phyloP scores from a whole-genome alignment of 129 eudicot species.

The Calendula officinalis region DNA sequence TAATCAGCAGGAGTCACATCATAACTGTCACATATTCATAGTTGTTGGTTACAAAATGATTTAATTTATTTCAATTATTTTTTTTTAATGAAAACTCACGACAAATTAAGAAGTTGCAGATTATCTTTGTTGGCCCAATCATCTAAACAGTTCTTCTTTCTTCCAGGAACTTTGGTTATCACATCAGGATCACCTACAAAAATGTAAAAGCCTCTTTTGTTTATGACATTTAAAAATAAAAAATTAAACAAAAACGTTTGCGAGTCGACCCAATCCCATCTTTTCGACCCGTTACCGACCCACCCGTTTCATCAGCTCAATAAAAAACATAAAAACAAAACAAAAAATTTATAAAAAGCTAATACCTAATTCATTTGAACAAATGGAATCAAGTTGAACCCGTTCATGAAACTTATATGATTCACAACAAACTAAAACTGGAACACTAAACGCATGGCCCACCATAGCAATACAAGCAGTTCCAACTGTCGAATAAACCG shows the following conservation, averaged over 20 bases:
- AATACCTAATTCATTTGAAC: conserved; percentile 92
- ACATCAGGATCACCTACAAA: conserved; percentile 80
- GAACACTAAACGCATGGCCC: conserved; percentile 79
- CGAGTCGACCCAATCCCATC: too few relatives aligned
- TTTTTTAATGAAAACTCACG: conserved; percentile 44
- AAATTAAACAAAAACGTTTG: too few relatives aligned
- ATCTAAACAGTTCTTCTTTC: conserved; percentile 46
- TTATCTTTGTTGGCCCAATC: conserved; percentile 55
- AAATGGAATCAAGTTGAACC: conserved; percentile 92
- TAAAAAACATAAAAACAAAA: conserved; percentile 11
- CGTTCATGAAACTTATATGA: conserved; percentile 92
- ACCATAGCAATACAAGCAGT: conserved; percentile 95
- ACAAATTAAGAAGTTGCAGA: conserved; percentile 68
- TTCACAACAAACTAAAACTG: conserved; percentile 91
- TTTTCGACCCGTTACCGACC: too few relatives aligned
- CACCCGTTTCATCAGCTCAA: neutral
- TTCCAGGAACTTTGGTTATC: conserved; percentile 70
- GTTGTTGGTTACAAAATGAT: conserved; percentile 4
- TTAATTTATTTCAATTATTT: conserved; percentile 13
- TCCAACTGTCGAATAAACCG: conserved; percentile 81
- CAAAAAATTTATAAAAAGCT: neutral
- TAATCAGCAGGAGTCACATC: conserved; percentile 93
- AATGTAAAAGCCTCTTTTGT: neutral
- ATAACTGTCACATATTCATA: conserved; percentile 51
- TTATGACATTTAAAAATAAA: too few relatives aligned